phyloP scores from a whole-genome alignment of 164 flowering plant genomes.

The Vitis amurensis region DNA sequence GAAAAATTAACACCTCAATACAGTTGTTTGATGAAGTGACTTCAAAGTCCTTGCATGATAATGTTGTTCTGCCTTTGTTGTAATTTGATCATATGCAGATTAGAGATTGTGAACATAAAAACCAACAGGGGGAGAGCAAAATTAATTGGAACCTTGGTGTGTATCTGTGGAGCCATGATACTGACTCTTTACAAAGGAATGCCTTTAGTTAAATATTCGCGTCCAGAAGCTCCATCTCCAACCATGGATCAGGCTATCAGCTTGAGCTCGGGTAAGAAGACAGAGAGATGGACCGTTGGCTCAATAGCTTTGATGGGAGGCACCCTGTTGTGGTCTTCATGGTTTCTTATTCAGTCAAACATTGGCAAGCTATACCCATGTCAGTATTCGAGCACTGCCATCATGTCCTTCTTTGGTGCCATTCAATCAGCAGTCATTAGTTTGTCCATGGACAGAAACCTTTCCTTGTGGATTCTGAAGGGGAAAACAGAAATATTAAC shows the following conservation, averaged over 20 bases:
- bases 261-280: slow-evolving; percentile 12
- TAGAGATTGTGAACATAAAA: slow-evolving; percentile 62
- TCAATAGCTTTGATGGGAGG: slow-evolving; percentile 46
- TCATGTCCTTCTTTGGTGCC: slow-evolving; percentile 63
- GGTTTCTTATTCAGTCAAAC: slow-evolving; percentile 73
- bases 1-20: background rate
- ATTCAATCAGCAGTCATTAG: slow-evolving; percentile 56
- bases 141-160: slow-evolving; percentile 55
- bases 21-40: background rate
- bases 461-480: slow-evolving; percentile 54
- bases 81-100: slow-evolving; percentile 32
- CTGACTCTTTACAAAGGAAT: slow-evolving; percentile 68
- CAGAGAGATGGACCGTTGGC: slow-evolving; percentile 57
- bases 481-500: slow-evolving; percentile 54
- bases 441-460: slow-evolving; percentile 32
- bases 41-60: background rate
- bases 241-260: slow-evolving; percentile 8
- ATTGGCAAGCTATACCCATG: slow-evolving; percentile 57
- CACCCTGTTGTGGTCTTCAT: slow-evolving; percentile 69
- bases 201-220: slow-evolving; percentile 35
- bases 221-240: slow-evolving; percentile 9
- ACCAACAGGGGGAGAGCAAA: slow-evolving; percentile 65
- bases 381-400: slow-evolving; percentile 69
- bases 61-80: background rate
- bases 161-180: slow-evolving; percentile 68